These are phyloP conservation scores for Chamaenerion angustifolium DNA, from an alignment of 345 rosid genomes.

Conservation along the genomic window DNA sequence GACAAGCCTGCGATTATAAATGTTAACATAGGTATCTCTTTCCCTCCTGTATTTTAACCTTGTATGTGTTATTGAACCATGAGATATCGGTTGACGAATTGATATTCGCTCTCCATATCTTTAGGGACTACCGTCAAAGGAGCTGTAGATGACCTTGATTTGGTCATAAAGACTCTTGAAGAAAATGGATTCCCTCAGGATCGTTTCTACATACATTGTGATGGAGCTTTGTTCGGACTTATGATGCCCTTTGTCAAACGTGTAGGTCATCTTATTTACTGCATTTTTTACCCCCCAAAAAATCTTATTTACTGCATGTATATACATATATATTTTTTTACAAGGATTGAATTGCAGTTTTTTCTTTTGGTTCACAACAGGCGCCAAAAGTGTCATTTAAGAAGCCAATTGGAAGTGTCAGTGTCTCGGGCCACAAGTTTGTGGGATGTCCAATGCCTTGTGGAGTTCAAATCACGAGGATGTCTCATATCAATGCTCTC, in stretches of 20 bases:
- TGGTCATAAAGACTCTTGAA: constrained; percentile 79
- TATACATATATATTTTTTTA: no score
- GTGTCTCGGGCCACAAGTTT: constrained; percentile 31
- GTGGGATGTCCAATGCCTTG: constrained; percentile 99
- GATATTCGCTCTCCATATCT: neutral
- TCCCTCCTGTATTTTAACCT: neutral
- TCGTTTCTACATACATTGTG: constrained; percentile 88
- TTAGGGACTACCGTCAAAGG: constrained; percentile 95
- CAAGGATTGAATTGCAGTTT: no score
- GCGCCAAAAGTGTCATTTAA: constrained; percentile 9
- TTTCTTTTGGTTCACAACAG: constrained; percentile 9
- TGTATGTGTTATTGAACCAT: neutral
- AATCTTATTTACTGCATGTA: neutral
- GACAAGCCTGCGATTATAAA: constrained; percentile 88
- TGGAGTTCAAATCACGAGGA: constrained; percentile 86
- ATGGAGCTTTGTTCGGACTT: constrained; percentile 96
- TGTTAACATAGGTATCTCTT: constrained; percentile 66
- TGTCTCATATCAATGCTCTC: constrained; percentile 73
- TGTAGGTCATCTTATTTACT: constrained; percentile 27
- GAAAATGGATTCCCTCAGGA: constrained; percentile 68
- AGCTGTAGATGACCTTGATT: constrained; percentile 95
- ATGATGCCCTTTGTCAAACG: constrained; percentile 97
- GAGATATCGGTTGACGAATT: no score
- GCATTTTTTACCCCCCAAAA: no score
- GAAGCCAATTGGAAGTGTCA: constrained; percentile 9